Evolutionary conservation across 1,139 yeast genomes (phyloP), one percentile per base, ranked within the genome.

Genomic region (Suhomyces ambrosiae): DNA sequence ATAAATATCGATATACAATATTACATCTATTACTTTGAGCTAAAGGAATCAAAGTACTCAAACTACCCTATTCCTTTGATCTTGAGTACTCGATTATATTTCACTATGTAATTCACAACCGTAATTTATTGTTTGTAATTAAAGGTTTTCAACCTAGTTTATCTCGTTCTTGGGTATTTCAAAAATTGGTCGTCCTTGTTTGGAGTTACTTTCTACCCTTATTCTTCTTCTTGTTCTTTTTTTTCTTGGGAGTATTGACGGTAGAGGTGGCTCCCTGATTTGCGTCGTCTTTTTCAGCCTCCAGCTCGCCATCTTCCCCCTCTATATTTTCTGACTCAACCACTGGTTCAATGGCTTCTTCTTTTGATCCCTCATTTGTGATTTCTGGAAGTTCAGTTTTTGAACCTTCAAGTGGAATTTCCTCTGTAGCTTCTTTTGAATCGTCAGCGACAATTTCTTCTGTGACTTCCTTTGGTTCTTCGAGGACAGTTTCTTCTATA

Each of bases 211-310:
- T 44, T 32, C 31, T 42, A 16, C 32, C 34, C 43, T 42, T 35
- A 39, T 37, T 41, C 37, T 42, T 42, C 40, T 37, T 42, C 25
- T 57, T 61, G 45, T 58, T 55, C 40, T 49, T 52, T 38, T 52
- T 52, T 39, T 43, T 44, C 49, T 32, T 41, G n/a, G 21, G 30
- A n/a, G 34, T 11, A 11, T 17, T 16, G 32, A 32, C 4, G 4
- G 32, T 15, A 12, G 36, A 21, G 9, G 17, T 16, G 18, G 33
- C 8, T 7, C 26, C 27, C 3, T 16, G 11, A 6, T 7, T 21
- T 6, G 12, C 32, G 16, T 29, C 37, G 11, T 36, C 41, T 33
- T 37, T 37, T 27, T 23, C 39, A 25, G 42, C 41, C 19, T 33
- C 41, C 29, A 19, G 19, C 16, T 33, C 27, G 26, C 12, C 32